These are phyloP conservation scores for Umbelopsis isabellina DNA, from an alignment of 192 early-diverging fungal genomes.

Conservation along the genomic window DNA sequence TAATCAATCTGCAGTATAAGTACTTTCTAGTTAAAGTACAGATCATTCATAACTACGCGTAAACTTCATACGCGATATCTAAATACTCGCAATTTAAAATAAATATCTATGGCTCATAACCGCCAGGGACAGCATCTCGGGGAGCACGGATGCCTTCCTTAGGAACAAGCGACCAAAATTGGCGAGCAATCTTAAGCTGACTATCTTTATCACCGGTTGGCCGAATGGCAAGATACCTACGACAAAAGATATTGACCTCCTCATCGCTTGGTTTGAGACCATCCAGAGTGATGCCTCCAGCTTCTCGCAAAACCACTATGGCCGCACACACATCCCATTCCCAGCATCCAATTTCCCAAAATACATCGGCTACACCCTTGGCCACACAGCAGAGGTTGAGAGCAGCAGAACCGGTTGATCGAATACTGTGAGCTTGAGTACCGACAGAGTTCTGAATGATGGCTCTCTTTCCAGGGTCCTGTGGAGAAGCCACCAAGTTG, in stretches of 20 bases:
- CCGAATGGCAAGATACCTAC: constrained; percentile 60
- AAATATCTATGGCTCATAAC: constrained; percentile 22
- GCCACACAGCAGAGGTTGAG: constrained; percentile 81
- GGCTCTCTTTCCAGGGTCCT: constrained; percentile 28
- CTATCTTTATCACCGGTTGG: constrained; percentile 45
- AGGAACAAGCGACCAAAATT: constrained; percentile 64
- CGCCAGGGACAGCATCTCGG: constrained; percentile 41
- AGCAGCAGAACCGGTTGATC: constrained; percentile 78
- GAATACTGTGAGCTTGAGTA: constrained; percentile 69
- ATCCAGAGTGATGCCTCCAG: constrained; percentile 81
- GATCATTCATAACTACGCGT: too few relatives aligned
- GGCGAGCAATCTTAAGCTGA: constrained; percentile 56
- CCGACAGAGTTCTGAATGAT: constrained; percentile 27
- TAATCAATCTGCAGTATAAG: too few relatives aligned
- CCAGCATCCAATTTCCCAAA: constrained; percentile 90
- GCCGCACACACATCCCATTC: constrained; percentile 88
- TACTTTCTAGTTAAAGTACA: too few relatives aligned
- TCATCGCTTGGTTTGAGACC: constrained; percentile 37
- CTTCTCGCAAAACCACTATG: constrained; percentile 79
- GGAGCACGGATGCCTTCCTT: constrained; percentile 50
- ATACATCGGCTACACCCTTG: constrained; percentile 81
- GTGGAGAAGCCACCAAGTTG: constrained; percentile 61
- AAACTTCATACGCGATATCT: not conserved
- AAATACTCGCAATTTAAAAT: not conserved
- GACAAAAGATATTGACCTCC: constrained; percentile 48